Percentiles rank a stretch among this genome's conserved stretches.
phyloP scores from a whole-genome alignment of 306 rosid species.

The Castanopsis chinensis region DNA sequence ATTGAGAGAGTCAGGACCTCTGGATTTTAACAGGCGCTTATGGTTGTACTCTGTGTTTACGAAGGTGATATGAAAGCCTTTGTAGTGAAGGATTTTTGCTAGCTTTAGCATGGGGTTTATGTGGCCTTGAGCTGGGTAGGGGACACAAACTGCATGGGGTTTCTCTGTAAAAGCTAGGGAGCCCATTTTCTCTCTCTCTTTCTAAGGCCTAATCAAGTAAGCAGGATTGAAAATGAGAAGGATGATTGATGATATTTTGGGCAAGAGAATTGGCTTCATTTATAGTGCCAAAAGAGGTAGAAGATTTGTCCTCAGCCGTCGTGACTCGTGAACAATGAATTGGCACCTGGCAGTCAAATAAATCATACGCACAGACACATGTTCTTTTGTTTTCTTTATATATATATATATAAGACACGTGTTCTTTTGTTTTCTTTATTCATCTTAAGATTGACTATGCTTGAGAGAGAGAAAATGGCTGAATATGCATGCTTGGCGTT shows the following conservation, averaged over 20 bases:
- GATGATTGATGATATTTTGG: neutral
- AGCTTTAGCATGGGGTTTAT: conserved; percentile 6
- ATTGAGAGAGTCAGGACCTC: conserved; percentile 23
- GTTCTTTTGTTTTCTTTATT: too few relatives aligned
- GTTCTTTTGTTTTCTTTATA: too few relatives aligned
- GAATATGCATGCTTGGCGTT: too few relatives aligned
- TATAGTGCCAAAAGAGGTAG: neutral
- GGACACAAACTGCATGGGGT: conserved; percentile 16
- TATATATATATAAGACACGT: too few relatives aligned
- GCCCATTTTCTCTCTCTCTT: neutral
- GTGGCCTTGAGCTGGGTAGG: conserved; percentile 15
- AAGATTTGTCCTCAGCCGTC: too few relatives aligned
- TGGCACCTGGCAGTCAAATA: too few relatives aligned
- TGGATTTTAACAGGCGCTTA: conserved; percentile 36
- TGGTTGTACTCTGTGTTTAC: conserved; percentile 36
- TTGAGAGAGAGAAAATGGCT: too few relatives aligned
- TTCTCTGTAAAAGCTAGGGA: neutral
- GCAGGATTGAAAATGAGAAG: neutral
- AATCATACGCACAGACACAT: too few relatives aligned
- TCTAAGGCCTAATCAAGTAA: too few relatives aligned
- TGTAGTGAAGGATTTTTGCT: conserved; percentile 34
- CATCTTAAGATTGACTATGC: too few relatives aligned
- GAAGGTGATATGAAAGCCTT: conserved; percentile 40
- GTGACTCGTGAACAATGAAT: too few relatives aligned
- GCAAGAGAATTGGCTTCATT: neutral